Evolutionary conservation across 2,329 filamentous ascomycete species (phyloP).

Genomic region (Calcarisporium arbuscula): DNA sequence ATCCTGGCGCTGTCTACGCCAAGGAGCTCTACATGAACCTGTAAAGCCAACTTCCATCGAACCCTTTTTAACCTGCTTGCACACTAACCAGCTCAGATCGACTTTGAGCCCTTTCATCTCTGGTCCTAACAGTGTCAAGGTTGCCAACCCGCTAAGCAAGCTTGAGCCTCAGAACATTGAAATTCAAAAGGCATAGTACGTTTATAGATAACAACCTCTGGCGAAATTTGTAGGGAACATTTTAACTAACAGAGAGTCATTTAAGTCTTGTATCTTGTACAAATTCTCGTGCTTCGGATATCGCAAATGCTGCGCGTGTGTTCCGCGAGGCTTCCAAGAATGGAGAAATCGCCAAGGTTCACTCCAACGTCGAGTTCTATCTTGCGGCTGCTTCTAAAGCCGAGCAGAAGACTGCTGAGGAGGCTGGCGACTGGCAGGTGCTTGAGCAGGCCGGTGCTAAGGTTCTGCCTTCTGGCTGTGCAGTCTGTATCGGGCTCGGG

Average conservation of each 20-base stretch:
- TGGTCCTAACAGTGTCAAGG: slow-evolving; percentile 86
- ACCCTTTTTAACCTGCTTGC: too few species aligned
- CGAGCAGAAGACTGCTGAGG: slow-evolving; percentile 74
- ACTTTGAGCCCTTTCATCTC: slow-evolving; percentile 79
- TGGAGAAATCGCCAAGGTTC: slow-evolving; percentile 62
- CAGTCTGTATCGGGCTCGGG: slow-evolving; percentile 80
- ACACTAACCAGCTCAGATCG: too few species aligned
- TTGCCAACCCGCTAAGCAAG: slow-evolving; percentile 69
- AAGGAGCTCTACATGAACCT: slow-evolving; percentile 80
- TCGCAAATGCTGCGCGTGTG: slow-evolving; percentile 63
- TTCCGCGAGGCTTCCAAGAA: slow-evolving; percentile 70
- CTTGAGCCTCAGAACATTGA: slow-evolving; percentile 69
- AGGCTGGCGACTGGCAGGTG: slow-evolving; percentile 77
- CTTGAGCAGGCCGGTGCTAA: slow-evolving; percentile 75
- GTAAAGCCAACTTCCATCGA: too few species aligned
- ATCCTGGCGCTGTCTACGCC: slow-evolving; percentile 72
- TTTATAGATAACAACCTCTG: too few species aligned
- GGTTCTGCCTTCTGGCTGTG: slow-evolving; percentile 67
- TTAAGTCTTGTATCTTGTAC: slow-evolving; percentile 76
- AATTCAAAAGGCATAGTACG: slow-evolving; percentile 81
- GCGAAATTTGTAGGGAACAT: too few species aligned
- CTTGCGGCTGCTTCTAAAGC: slow-evolving; percentile 77
- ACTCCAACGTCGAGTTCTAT: slow-evolving; percentile 75
- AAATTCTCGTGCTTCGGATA: slow-evolving; percentile 74
- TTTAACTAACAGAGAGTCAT: too few species aligned